These are phyloP conservation scores for Liriodendron chinense DNA, from an alignment of 164 flowering plant genomes.

Conservation along the genomic window DNA sequence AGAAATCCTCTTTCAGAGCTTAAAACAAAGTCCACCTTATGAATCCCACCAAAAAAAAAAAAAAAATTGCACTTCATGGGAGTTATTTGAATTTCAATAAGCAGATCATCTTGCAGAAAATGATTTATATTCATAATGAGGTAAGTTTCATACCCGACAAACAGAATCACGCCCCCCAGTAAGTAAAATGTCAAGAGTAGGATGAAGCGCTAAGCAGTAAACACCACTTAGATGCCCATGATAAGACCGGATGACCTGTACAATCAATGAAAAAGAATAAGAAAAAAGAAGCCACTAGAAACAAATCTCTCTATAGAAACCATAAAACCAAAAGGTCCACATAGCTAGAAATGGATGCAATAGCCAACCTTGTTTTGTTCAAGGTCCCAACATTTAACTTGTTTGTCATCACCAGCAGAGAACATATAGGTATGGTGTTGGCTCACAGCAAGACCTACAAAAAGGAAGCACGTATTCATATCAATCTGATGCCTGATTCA, in stretches of 20 bases:
- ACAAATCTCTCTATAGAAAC: background rate
- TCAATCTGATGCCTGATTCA: background rate
- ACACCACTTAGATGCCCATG: constrained; percentile 99
- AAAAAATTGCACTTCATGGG: no score
- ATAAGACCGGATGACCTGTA: constrained; percentile 88
- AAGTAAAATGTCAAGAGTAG: constrained; percentile 82
- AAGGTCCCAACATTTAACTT: constrained; percentile 99
- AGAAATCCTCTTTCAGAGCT: background rate
- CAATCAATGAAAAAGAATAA: constrained; percentile 1
- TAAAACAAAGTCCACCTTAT: no score
- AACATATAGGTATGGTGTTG: constrained; percentile 86
- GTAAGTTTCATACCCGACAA: constrained; percentile 67
- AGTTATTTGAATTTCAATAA: background rate
- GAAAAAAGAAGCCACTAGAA: background rate
- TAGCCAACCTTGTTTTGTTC: constrained; percentile 90
- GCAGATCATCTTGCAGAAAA: background rate
- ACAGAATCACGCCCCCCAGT: constrained; percentile 99
- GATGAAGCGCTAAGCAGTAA: constrained; percentile 96
- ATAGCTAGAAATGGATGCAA: background rate
- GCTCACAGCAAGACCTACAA: constrained; percentile 95
- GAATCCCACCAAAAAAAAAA: background rate
- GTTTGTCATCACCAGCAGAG: constrained; percentile 99
- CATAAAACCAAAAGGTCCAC: background rate
- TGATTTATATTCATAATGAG: background rate
- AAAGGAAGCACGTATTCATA: constrained; percentile 16